Evolutionary conservation across 768 basidiomycete genomes (phyloP).

Genomic region (Leccinum rimulosum): DNA sequence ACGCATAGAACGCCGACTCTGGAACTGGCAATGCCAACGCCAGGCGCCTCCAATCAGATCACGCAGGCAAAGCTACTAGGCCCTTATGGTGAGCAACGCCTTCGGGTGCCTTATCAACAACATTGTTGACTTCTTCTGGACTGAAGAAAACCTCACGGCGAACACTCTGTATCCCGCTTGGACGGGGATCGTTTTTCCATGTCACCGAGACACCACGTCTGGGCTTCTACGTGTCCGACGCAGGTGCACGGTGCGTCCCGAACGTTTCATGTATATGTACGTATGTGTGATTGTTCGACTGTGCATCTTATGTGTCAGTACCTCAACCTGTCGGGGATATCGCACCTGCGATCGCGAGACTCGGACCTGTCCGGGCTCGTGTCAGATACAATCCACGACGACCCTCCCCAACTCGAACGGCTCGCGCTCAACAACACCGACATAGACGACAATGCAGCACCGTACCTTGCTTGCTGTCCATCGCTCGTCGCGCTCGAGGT

Average conservation of each 20-base stretch:
- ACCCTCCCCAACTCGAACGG: constrained; percentile 40
- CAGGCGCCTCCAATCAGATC: no score
- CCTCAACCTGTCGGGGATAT: constrained; percentile 57
- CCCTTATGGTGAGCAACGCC: no score
- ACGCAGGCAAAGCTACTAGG: no score
- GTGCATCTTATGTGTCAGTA: constrained; percentile 35
- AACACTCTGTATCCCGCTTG: no score
- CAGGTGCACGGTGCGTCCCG: constrained; percentile 50
- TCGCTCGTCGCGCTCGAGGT: constrained; percentile 48
- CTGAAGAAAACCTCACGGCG: no score
- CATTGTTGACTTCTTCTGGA: no score
- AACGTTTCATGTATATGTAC: not conserved
- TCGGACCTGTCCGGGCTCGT: constrained; percentile 50
- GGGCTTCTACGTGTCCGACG: constrained; percentile 44
- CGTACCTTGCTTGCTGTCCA: constrained; percentile 51
- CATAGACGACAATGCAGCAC: constrained; percentile 55
- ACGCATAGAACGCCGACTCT: no score
- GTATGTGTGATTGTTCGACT: not conserved
- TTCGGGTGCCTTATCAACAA: no score
- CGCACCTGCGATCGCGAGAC: constrained; percentile 49
- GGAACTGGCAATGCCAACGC: no score
- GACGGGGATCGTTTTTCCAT: no score
- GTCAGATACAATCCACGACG: constrained; percentile 10
- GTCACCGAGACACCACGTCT: no score
- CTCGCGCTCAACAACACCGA: constrained; percentile 59